phyloP scores from a whole-genome alignment of 257 asterid species.

The Solanum appendiculatum region DNA sequence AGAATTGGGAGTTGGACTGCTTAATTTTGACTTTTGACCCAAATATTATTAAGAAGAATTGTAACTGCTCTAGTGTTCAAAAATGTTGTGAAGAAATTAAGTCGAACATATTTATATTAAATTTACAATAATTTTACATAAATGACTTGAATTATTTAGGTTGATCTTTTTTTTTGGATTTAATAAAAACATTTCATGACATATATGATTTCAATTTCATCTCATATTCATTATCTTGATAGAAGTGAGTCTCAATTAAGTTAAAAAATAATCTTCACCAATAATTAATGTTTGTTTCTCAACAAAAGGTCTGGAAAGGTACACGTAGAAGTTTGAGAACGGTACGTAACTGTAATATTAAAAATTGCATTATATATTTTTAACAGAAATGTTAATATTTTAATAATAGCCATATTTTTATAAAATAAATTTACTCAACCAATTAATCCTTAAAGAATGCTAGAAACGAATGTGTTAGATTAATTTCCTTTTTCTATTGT shows the following conservation, averaged over 20 bases:
- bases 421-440: not conserved
- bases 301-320: not conserved
- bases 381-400: not conserved
- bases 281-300: too few relatives aligned
- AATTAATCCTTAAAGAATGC: not conserved
- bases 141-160: not conserved
- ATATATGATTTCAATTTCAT: not conserved
- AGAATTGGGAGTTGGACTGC: too few relatives aligned
- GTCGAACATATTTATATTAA: not conserved
- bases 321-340: not conserved
- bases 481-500: not conserved
- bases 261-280: not conserved
- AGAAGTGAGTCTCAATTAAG: not conserved
- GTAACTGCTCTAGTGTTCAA: not conserved
- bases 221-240: not conserved
- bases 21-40: not conserved
- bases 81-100: too few relatives aligned
- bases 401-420: too few relatives aligned
- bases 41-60: not conserved
- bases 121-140: not conserved
- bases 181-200: not conserved
- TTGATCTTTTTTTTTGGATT: not conserved
- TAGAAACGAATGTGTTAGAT: not conserved
- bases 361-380: not conserved
- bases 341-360: not conserved